Percentiles rank a stretch among this genome's conserved stretches.
Conservation (phyloP, 2,329 filamentous ascomycete genomes). For the Paecilomyces variotii region DNA sequence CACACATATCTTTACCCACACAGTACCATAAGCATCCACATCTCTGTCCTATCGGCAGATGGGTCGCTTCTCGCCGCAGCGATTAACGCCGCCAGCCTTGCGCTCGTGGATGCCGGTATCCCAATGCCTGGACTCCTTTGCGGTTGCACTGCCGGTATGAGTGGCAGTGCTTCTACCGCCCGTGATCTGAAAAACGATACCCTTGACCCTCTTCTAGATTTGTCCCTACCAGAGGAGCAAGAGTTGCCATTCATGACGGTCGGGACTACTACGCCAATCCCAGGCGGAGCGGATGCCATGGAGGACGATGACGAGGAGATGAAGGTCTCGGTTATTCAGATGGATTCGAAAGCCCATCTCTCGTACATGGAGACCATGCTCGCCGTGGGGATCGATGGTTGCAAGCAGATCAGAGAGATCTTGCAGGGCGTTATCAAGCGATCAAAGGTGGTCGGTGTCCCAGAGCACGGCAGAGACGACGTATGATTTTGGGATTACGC, state of each 20-base stretch:
- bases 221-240: slow-evolving; percentile 45
- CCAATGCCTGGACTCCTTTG: slow-evolving; percentile 90
- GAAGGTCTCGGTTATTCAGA: slow-evolving; percentile 68
- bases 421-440: slow-evolving; percentile 71
- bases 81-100: slow-evolving; percentile 83
- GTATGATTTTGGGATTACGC: not conserved
- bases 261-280: slow-evolving; percentile 50
- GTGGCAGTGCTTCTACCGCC: slow-evolving; percentile 39
- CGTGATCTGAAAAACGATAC: slow-evolving; percentile 33
- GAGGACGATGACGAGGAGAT: slow-evolving; percentile 32
- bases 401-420: slow-evolving; percentile 73
- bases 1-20: slow-evolving; percentile 86
- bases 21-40: slow-evolving; percentile 70
- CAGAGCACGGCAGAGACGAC: not conserved
- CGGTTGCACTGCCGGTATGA: slow-evolving; percentile 75
- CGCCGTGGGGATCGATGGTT: slow-evolving; percentile 84
- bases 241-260: slow-evolving; percentile 86
- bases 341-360: slow-evolving; percentile 83
- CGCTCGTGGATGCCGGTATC: slow-evolving; percentile 87
- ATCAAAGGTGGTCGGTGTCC: slow-evolving; percentile 8
- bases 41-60: slow-evolving; percentile 85
- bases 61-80: slow-evolving; percentile 83
- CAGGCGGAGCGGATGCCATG: slow-evolving; percentile 50
- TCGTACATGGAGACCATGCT: slow-evolving; percentile 80
- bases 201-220: slow-evolving; percentile 36